Percentiles rank a stretch among this genome's conserved stretches.
Evolutionary conservation across 116 monocot genomes (phyloP).

Genomic region (Trichopus zeylanicus): DNA sequence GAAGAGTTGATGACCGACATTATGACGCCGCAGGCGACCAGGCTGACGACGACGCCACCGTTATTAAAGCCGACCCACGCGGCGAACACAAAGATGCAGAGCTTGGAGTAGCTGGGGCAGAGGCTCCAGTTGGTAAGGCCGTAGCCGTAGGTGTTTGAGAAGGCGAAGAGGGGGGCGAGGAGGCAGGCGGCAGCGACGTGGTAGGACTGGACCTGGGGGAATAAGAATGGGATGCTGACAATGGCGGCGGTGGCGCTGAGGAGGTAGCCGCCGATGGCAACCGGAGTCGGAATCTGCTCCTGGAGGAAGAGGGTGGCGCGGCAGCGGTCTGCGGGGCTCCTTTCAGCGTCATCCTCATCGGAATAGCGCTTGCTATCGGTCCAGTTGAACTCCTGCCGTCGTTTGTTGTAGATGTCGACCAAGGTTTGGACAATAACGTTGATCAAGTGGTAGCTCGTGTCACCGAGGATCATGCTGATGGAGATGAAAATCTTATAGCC

Average conservation of each 20-base stretch:
- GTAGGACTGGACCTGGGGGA: conserved; percentile 21
- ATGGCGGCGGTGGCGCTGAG: conserved; percentile 14
- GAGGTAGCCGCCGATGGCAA: conserved; percentile 20
- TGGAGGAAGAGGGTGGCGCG: conserved; percentile 12
- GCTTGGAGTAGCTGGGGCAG: conserved; percentile 28
- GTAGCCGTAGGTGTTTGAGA: conserved; percentile 32
- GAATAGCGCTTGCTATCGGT: neutral
- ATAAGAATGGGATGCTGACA: conserved; percentile 21
- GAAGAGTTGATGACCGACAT: conserved; percentile 24
- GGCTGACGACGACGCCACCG: conserved; percentile 23
- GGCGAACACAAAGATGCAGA: conserved; percentile 22
- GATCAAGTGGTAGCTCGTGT: neutral
- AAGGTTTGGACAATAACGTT: neutral
- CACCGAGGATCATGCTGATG: neutral
- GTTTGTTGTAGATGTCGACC: neutral
- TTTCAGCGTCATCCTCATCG: neutral
- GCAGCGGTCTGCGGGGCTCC: conserved; percentile 3
- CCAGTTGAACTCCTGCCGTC: neutral
- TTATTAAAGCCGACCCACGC: conserved; percentile 21
- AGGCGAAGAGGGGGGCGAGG: conserved; percentile 23
- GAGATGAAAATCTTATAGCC: conserved; percentile 15
- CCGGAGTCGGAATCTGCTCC: conserved; percentile 18
- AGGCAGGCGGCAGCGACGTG: conserved; percentile 17
- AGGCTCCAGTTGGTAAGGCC: conserved; percentile 36
- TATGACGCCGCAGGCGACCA: conserved; percentile 27